Evolutionary conservation across 1,139 yeast species (phyloP).

Genomic region (Sugiyamaella paludigena): DNA sequence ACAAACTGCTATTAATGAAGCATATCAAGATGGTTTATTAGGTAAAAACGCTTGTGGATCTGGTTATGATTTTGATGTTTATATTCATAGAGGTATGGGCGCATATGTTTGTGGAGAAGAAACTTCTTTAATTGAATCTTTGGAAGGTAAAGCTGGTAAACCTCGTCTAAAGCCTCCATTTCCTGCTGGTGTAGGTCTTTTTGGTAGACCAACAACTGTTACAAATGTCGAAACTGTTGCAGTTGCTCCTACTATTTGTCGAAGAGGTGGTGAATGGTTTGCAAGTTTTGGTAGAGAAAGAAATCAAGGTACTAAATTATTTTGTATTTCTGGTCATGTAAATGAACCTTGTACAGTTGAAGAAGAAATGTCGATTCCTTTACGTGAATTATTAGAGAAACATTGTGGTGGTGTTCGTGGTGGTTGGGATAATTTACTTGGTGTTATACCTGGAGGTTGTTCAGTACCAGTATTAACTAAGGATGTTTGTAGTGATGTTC

Average conservation of each 20-base stretch:
- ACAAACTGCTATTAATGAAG: constrained; percentile 81
- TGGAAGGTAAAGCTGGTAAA: constrained; percentile 90
- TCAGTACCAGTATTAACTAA: constrained; percentile 80
- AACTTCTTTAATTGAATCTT: constrained; percentile 79
- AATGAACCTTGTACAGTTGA: constrained; percentile 90
- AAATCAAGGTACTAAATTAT: constrained; percentile 76
- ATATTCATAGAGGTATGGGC: constrained; percentile 86
- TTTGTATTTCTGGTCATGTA: constrained; percentile 85
- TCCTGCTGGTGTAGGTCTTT: constrained; percentile 90
- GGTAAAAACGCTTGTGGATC: constrained; percentile 87
- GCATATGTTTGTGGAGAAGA: constrained; percentile 92
- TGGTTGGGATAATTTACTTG: constrained; percentile 86
- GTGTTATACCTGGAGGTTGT: constrained; percentile 85
- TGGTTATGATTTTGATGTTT: constrained; percentile 79
- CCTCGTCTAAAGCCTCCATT: constrained; percentile 92
- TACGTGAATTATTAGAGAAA: constrained; percentile 73
- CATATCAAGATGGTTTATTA: constrained; percentile 71
- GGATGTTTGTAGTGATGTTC: constrained; percentile 59
- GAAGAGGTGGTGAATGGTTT: constrained; percentile 89
- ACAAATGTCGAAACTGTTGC: constrained; percentile 88
- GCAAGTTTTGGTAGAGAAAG: constrained; percentile 79
- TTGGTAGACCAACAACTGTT: constrained; percentile 87
- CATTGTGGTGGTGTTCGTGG: constrained; percentile 90
- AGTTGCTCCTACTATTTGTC: constrained; percentile 81
- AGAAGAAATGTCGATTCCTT: constrained; percentile 88